Percentiles rank a stretch among this genome's conserved stretches.
Conservation (phyloP, 1,139 yeast genomes). For the Magnusiomyces sp. region DNA sequence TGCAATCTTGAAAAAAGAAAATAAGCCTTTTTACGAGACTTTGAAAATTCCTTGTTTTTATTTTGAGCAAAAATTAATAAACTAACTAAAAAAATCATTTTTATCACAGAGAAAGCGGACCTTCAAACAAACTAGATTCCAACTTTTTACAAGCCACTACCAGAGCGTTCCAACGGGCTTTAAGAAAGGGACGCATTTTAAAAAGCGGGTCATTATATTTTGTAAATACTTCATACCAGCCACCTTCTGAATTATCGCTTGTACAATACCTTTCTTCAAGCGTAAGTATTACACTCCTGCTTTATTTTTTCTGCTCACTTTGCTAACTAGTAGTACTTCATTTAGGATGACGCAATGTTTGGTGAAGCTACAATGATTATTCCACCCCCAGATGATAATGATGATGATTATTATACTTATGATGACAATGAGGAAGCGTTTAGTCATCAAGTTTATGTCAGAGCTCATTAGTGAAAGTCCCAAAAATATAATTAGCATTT, state of each 20-base stretch:
- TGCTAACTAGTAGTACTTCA: not conserved
- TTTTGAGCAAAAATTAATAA: not conserved
- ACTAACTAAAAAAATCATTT: not conserved
- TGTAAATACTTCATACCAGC: constrained; percentile 29
- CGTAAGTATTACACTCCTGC: not conserved
- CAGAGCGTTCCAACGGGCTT: constrained; percentile 32
- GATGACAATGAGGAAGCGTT: constrained; percentile 32
- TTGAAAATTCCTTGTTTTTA: not conserved
- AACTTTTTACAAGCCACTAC: constrained; percentile 32
- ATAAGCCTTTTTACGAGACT: not conserved
- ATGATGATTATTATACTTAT: constrained; percentile 26
- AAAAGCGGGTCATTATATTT: constrained; percentile 27
- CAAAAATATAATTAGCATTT: too few relatives aligned
- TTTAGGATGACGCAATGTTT: constrained; percentile 33
- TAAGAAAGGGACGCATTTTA: constrained; percentile 30
- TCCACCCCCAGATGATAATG: constrained; percentile 30
- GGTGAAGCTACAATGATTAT: constrained; percentile 30
- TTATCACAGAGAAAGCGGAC: constrained; percentile 21
- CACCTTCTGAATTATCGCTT: constrained; percentile 31
- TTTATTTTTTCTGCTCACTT: not conserved
- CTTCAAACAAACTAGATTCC: constrained; percentile 28
- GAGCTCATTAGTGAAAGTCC: constrained; percentile 10
- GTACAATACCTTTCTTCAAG: constrained; percentile 30
- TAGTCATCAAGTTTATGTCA: constrained; percentile 21
- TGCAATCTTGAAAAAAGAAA: too few relatives aligned